Base-by-base conservation (phyloP, 139 green algal species). In the Micromonas pusilla region DNA sequence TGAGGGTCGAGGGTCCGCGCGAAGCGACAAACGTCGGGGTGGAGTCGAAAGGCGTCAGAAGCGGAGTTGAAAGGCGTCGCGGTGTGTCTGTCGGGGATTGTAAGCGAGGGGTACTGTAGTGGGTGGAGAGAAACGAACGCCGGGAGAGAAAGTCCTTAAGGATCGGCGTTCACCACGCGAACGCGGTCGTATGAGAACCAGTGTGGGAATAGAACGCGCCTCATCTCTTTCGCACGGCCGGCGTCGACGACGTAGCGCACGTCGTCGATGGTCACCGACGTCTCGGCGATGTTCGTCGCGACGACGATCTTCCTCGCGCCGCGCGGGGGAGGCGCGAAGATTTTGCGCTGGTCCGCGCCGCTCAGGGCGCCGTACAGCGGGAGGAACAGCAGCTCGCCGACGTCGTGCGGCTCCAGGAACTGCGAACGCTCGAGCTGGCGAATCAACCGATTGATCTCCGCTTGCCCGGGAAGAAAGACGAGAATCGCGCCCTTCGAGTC, bases 261-360 rank as follows among this genome's bases (percentile, higher is more conserved):
- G 79, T 96, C 95, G 79, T 99, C 95, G 62, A 99, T 99, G 37
- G 95, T 99, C 23, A 99, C 88, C 0, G 87, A 95, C 16, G 95
- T 93, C 83, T 99, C 95, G 0, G 95, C 95, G 70, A 99, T 99
- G 88, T 99, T 99, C 84, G 95, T 99, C 57, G 95, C 94, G 57
- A 99, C 90, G 19, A 99, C 92, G 53, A 83, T 82, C 83, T 99
- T 99, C 57, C 95, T 88, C 3, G 89, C 93, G 65, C 95, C 95
- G 0, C 86, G 86, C 0, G 95, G 93, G 0, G 93, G 89, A 1
- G 90, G 91, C 67, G 98, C 93, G 83, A 99, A 99, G 77, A 99
- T 75, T 30, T 63, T 62, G 26, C 57, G 52, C 75, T 80, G 75
- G 19, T 80, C 75, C 31, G 57, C 31, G 3, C 28, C n/a, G 3